Evolutionary conservation across 2,329 filamentous ascomycete species (phyloP).

Genomic region (Xylariaceae sp.): DNA sequence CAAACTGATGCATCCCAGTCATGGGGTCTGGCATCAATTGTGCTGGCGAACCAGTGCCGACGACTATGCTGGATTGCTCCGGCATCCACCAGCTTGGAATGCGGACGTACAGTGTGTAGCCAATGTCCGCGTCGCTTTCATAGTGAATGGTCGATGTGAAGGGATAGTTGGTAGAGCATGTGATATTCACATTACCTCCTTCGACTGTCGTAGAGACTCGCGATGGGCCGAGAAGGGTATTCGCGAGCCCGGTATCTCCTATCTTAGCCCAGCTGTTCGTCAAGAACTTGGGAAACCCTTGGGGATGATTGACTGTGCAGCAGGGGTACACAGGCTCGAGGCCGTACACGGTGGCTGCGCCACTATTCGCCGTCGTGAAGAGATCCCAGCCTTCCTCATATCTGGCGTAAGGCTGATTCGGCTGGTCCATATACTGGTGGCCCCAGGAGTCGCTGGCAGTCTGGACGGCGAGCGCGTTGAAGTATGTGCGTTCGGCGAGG

Average conservation of each 20-base stretch:
- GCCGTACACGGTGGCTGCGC: slow-evolving; percentile 39
- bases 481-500: slow-evolving; percentile 41
- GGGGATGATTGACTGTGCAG: slow-evolving; percentile 51
- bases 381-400: slow-evolving; percentile 23
- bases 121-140: neutral
- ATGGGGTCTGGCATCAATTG: neutral
- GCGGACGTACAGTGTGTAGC: neutral
- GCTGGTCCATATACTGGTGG: slow-evolving; percentile 46
- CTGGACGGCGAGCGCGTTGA: slow-evolving; percentile 46
- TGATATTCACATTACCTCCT: neutral
- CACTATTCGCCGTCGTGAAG: slow-evolving; percentile 44
- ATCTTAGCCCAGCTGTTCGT: slow-evolving; percentile 40
- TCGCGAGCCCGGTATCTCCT: slow-evolving; percentile 41
- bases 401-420: slow-evolving; percentile 43
- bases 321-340: slow-evolving; percentile 46
- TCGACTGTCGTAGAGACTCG: neutral
- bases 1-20: neutral
- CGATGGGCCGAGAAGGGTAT: slow-evolving; percentile 44
- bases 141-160: neutral
- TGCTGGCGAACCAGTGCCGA: neutral
- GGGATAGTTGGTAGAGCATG: neutral
- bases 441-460: slow-evolving; percentile 47
- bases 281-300: slow-evolving; percentile 49
- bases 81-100: neutral
- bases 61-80: neutral